Base-by-base conservation (phyloP, 768 basidiomycete species). In the Tulasnella sp. region DNA sequence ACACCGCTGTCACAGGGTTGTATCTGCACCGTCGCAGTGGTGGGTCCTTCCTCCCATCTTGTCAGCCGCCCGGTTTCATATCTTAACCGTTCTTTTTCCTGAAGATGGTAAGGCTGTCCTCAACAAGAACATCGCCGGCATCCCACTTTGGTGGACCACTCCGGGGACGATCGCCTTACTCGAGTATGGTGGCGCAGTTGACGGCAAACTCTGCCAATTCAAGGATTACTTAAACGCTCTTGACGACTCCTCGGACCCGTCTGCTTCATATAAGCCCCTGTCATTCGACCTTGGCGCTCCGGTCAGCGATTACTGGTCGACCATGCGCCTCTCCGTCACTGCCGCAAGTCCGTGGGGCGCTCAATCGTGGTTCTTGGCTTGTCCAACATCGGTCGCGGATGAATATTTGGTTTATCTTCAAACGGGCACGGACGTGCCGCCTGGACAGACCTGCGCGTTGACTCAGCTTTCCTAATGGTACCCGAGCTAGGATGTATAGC, bases 71-170 rank as follows among this genome's bases (percentile, higher is more conserved):
- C 27, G 7, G 36, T 5, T 2, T n/a, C 1, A 19, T 10, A 27
- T 31, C n/a, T 18, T 68, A 34, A 68, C 3, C 12, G n/a, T 5
- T 36, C 34, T 34, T 14, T 27, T 14, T 12, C 31, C 8, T n/a
- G n/a, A n/a, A 68, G 62, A 68, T 68, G 62, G 10, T 94, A 94
- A 4, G 91, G 96, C 19, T 88, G 93, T 81, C 88, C 91, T 52
- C 52, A 52, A 52, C n/a, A 52, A 52, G 52, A 52, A 52, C 52
- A 52, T 52, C 24, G 52, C 52, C 12, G 52, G 52, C 24, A 52
- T 52, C 24, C 52, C 52, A n/a, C 52, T 52, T 5, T 52, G n/a
- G 24, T 52, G 52, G 52, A 52, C n/a, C n/a, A n/a, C n/a, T n/a
- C n/a, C n/a, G 24, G 52, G 52, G 10, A 52, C 52, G 7, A 52